Base-by-base conservation (phyloP, 768 basidiomycete species). In the Termitomyces sp. region DNA sequence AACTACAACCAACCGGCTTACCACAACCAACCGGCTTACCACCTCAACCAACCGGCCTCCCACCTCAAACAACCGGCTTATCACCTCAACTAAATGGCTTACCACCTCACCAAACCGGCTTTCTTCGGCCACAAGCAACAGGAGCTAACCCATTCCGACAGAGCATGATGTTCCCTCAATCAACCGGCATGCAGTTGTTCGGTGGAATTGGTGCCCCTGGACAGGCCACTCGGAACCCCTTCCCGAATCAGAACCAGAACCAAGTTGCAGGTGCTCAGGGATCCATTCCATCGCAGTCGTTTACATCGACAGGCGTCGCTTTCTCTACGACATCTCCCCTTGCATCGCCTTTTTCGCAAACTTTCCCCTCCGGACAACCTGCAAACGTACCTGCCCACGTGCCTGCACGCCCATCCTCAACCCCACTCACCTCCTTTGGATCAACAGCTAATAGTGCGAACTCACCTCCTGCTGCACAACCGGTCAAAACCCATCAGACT, bases 81-180 rank as follows among this genome's bases (percentile, higher is more conserved):
- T 7, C 30, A 53, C 51, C 47, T 37, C 26, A 69, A 16, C 14
- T 14, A 4, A 37, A 12, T 9, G 34, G 22, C 20, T 43, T 43
- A 16, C 26, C 44, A 45, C 16, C 59, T 42, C 77, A 76, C 59
- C 69, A 69, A 39, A 64, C 71, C 22, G 64, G 67, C 14, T 78
- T 83, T 60, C 65, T 81, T 51, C 82, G 80, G 66, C 79, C 86
- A 18, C 84, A 87, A 63, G 67, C 75, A 16, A 89, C 87, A 9
- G 88, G 86, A 20, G 73, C 77, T 43, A 95, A 94, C 71, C 93
- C 92, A 9, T 95, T 95, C 79, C 79, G 93, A 34, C 91, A 92
- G 70, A 90, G 83, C 63, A 82, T 87, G 79, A 70, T 93, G 60
- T 56, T 86, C 26, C 81, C 87, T 12, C 86, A 88, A 64, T 73